Conservation (phyloP, 805 yeast genomes). For the Pichia cephalocereana region DNA sequence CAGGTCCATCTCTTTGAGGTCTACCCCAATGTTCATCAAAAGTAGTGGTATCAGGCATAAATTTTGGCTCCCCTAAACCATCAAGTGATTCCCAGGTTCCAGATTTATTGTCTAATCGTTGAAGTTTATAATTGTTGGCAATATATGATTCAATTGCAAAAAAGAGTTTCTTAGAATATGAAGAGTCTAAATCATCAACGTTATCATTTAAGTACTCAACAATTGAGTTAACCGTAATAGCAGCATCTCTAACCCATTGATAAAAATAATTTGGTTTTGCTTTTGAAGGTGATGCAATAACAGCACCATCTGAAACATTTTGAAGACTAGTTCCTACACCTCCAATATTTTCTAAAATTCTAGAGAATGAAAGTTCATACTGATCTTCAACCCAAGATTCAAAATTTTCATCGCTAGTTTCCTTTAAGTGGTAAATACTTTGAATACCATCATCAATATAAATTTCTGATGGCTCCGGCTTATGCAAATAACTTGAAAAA, state of each 20-base stretch:
- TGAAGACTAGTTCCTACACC: slow-evolving; percentile 30
- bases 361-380: slow-evolving; percentile 31
- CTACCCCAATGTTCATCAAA: slow-evolving; percentile 78
- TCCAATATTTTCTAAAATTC: slow-evolving; percentile 48
- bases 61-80: slow-evolving; percentile 90
- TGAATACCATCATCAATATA: neutral
- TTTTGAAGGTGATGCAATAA: slow-evolving; percentile 79
- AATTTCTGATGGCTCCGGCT: neutral
- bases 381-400: slow-evolving; percentile 43
- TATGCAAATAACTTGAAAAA: neutral
- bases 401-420: slow-evolving; percentile 17
- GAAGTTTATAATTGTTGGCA: slow-evolving; percentile 47
- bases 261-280: slow-evolving; percentile 69
- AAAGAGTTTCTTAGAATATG: slow-evolving; percentile 11
- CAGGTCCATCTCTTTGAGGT: slow-evolving; percentile 95
- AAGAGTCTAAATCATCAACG: slow-evolving; percentile 14
- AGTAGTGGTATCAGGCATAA: slow-evolving; percentile 52
- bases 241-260: slow-evolving; percentile 90
- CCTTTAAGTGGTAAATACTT: neutral
- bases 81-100: slow-evolving; percentile 46
- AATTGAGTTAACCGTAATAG: slow-evolving; percentile 64
- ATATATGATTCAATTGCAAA: slow-evolving; percentile 50
- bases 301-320: slow-evolving; percentile 54
- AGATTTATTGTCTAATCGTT: slow-evolving; percentile 57
- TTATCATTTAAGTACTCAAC: slow-evolving; percentile 44